phyloP scores from a whole-genome alignment of 768 basidiomycete genomes.

The Suillus placidus region DNA sequence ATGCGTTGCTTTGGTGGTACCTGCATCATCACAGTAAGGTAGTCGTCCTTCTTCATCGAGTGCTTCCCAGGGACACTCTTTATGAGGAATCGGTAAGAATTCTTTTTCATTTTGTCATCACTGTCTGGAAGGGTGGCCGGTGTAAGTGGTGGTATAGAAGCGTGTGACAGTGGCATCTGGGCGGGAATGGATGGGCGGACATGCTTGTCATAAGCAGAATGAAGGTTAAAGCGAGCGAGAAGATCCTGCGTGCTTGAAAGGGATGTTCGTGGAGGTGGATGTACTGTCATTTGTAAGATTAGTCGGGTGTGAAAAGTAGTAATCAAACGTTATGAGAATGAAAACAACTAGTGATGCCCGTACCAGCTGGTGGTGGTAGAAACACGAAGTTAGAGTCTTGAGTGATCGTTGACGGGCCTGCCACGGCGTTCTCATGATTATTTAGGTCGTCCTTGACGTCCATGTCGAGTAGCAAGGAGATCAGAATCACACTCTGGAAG shows the following conservation, averaged over 20 bases:
- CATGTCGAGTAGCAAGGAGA: conserved; percentile 29
- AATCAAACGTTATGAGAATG: conserved; percentile 7
- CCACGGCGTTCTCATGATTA: conserved; percentile 55
- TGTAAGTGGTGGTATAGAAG: conserved; percentile 35
- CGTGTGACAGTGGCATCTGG: conserved; percentile 29
- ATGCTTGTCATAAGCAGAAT: conserved; percentile 79
- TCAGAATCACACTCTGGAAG: conserved; percentile 26
- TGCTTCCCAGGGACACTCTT: conserved; percentile 80
- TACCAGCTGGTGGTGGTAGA: conserved; percentile 38
- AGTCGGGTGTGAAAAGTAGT: conserved; percentile 14
- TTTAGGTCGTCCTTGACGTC: conserved; percentile 29
- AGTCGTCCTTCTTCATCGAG: conserved; percentile 79
- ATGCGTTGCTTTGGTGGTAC: conserved; percentile 73
- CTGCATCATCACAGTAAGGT: conserved; percentile 64
- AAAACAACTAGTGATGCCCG: conserved; percentile 17
- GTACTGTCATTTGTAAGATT: conserved; percentile 23
- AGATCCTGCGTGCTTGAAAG: conserved; percentile 81
- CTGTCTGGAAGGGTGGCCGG: conserved; percentile 55
- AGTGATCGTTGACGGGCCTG: conserved; percentile 56
- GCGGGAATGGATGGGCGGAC: conserved; percentile 57
- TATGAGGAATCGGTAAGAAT: conserved; percentile 75
- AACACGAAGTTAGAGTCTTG: conserved; percentile 28
- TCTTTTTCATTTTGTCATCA: conserved; percentile 73
- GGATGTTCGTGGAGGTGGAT: conserved; percentile 42
- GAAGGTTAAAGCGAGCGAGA: conserved; percentile 68